Conservation (phyloP, 805 yeast genomes). For the Brettanomyces anomalus region DNA sequence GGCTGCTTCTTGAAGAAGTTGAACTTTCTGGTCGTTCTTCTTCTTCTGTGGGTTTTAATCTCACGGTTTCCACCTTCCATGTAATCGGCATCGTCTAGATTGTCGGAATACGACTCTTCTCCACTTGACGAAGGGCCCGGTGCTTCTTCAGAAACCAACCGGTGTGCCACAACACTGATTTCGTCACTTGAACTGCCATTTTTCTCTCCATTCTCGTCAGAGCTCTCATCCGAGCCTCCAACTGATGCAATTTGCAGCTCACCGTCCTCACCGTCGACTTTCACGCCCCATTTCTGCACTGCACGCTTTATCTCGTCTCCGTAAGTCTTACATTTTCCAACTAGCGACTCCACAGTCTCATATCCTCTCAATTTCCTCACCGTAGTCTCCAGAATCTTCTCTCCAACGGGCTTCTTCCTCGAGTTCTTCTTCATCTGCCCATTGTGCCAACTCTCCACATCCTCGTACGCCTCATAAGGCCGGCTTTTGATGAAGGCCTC, state of each 20-base stretch:
- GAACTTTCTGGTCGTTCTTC: not conserved
- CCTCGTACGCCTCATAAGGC: constrained; percentile 55
- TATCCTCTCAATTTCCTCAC: constrained; percentile 73
- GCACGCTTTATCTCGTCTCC: constrained; percentile 65
- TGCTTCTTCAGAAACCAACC: constrained; percentile 34
- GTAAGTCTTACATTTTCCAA: constrained; percentile 70
- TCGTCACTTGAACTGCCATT: constrained; percentile 21
- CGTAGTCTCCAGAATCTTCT: constrained; percentile 62
- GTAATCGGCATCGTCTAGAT: constrained; percentile 18
- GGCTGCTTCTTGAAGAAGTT: constrained; percentile 67
- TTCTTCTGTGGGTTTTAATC: not conserved
- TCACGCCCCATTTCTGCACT: constrained; percentile 85
- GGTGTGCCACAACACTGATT: not conserved
- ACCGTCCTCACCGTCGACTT: constrained; percentile 40
- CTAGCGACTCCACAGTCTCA: constrained; percentile 89
- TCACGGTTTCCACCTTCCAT: not conserved
- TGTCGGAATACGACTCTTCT: constrained; percentile 25
- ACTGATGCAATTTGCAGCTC: constrained; percentile 56
- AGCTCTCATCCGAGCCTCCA: constrained; percentile 21
- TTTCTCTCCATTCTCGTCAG: constrained; percentile 17
- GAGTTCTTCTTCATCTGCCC: constrained; percentile 16
- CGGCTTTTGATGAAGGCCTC: constrained; percentile 52
- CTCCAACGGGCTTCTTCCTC: constrained; percentile 55
- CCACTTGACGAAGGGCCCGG: constrained; percentile 21
- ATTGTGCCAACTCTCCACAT: constrained; percentile 9